phyloP scores from a whole-genome alignment of 163 green algal genomes.

The Scenedesmus sp. region DNA sequence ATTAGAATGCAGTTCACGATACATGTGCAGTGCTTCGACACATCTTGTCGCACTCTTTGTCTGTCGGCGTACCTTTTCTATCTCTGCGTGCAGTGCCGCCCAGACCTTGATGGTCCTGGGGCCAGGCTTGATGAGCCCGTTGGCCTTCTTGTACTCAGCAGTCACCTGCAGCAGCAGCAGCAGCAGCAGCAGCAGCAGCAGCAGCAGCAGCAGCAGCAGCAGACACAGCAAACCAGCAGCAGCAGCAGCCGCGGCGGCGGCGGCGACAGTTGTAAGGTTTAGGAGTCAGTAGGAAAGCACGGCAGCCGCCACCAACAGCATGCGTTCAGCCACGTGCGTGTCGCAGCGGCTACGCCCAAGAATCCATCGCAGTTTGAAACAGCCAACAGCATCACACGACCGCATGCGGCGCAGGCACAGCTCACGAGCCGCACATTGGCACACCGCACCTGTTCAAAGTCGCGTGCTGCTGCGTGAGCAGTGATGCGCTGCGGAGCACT shows the following conservation, averaged over 20 bases:
- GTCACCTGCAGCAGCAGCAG: slow-evolving; percentile 73
- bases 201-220: not conserved
- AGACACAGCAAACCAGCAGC: not conserved
- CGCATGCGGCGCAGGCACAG: too few relatives aligned
- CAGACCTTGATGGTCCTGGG: slow-evolving; percentile 56
- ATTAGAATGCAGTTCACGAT: too few relatives aligned
- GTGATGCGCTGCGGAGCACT: slow-evolving; percentile 74
- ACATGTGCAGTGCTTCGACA: too few relatives aligned
- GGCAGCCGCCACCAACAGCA: too few relatives aligned
- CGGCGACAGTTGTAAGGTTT: not conserved
- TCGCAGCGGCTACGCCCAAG: too few relatives aligned
- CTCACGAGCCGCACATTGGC: too few relatives aligned
- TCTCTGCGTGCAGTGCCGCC: slow-evolving; percentile 68
- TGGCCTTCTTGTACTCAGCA: slow-evolving; percentile 69
- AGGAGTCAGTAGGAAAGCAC: too few relatives aligned
- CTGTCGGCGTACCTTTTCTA: slow-evolving; percentile 67
- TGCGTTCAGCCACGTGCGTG: too few relatives aligned
- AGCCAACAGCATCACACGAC: too few relatives aligned
- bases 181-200: too few relatives aligned
- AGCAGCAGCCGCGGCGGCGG: not conserved
- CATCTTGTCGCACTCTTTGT: not conserved
- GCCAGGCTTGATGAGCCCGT: slow-evolving; percentile 62
- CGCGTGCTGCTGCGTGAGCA: slow-evolving; percentile 63
- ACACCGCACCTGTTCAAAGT: slow-evolving; percentile 71
- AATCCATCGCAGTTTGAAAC: too few relatives aligned